These are phyloP conservation scores for Aspergillus panamensis DNA, from an alignment of 495 filamentous ascomycete genomes.

Conservation along the genomic window DNA sequence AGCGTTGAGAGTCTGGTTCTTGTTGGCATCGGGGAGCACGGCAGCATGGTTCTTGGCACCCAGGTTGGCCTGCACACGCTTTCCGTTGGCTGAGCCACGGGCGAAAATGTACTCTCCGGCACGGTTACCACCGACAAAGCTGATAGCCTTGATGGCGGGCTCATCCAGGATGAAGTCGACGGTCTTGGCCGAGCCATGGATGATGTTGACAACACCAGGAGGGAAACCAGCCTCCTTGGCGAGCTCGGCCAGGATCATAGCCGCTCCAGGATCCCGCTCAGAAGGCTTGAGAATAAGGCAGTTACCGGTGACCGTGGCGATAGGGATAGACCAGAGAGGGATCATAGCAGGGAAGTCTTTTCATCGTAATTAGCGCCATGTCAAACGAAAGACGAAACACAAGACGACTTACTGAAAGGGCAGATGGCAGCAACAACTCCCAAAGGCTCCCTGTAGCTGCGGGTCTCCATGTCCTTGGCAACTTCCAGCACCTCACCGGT, in stretches of 20 bases:
- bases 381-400: constrained; percentile 2
- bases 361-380: neutral
- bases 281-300: constrained; percentile 94
- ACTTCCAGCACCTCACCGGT: constrained; percentile 95
- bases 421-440: constrained; percentile 96
- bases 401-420: constrained; percentile 80
- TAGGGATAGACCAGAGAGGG: constrained; percentile 92
- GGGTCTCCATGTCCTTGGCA: constrained; percentile 98
- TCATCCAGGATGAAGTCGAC: constrained; percentile 98
- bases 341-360: constrained; percentile 97
- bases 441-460: constrained; percentile 87
- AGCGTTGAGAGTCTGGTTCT: constrained; percentile 93
- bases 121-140: constrained; percentile 94
- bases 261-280: constrained; percentile 95
- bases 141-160: constrained; percentile 95
- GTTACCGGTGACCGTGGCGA: constrained; percentile 93
- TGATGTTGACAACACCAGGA: constrained; percentile 87
- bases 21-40: constrained; percentile 93
- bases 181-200: constrained; percentile 86
- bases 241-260: constrained; percentile 96
- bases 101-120: constrained; percentile 96
- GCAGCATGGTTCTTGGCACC: constrained; percentile 98
- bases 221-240: constrained; percentile 91
- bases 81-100: constrained; percentile 86
- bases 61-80: constrained; percentile 94